These are phyloP conservation scores for Candida mesenterica DNA, from an alignment of 1,139 yeast genomes.

Conservation along the genomic window DNA sequence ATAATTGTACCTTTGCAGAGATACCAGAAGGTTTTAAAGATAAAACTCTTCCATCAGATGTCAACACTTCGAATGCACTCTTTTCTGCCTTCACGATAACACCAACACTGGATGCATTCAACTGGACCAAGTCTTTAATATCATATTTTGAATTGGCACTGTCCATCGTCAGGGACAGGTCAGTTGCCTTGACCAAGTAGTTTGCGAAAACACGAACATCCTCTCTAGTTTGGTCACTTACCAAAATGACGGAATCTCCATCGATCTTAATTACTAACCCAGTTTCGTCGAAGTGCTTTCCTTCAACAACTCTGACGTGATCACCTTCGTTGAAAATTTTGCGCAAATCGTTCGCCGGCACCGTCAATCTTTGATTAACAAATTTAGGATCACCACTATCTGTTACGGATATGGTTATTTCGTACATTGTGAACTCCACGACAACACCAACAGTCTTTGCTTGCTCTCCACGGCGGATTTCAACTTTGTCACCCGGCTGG, in stretches of 20 bases:
- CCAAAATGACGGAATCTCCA: conserved; percentile 83
- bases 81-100: conserved; percentile 88
- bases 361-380: conserved; percentile 52
- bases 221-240: conserved; percentile 83
- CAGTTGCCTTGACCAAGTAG: conserved; percentile 76
- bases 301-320: conserved; percentile 89
- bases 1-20: conserved; percentile 63
- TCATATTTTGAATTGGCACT: conserved; percentile 66
- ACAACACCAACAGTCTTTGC: conserved; percentile 85
- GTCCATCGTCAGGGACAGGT: conserved; percentile 49
- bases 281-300: conserved; percentile 89
- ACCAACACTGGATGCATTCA: conserved; percentile 85
- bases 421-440: conserved; percentile 60
- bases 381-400: conserved; percentile 52
- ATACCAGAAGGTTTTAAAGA: conserved; percentile 77
- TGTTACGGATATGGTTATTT: conserved; percentile 57
- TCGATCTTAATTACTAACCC: conserved; percentile 86
- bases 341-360: conserved; percentile 78
- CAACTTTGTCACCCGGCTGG: conserved; percentile 94
- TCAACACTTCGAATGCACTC: conserved; percentile 76
- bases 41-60: conserved; percentile 77
- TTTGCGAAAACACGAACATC: conserved; percentile 93
- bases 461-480: conserved; percentile 90
- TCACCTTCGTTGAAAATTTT: conserved; percentile 90
- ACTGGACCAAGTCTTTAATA: conserved; percentile 84